phyloP scores from a whole-genome alignment of 495 filamentous ascomycete species.

The Penicillium verhagenii region DNA sequence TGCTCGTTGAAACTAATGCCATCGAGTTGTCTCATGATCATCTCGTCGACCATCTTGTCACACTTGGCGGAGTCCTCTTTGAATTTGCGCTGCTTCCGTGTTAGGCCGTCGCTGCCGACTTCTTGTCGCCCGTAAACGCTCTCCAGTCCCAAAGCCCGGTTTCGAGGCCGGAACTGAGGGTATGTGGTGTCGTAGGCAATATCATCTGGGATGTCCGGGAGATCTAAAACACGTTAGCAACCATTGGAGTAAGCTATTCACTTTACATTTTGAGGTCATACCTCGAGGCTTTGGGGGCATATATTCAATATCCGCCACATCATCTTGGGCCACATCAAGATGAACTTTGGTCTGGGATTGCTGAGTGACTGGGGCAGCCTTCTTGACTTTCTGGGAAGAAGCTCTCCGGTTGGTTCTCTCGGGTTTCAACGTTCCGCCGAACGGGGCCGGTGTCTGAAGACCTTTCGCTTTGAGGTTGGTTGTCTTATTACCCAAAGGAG shows the following conservation, averaged over 20 bases:
- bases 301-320: constrained; percentile 72
- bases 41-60: constrained; percentile 54
- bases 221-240: constrained; percentile 50
- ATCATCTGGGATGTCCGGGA: constrained; percentile 76
- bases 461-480: constrained; percentile 87
- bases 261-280: constrained; percentile 22
- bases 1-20: constrained; percentile 51
- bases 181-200: constrained; percentile 58
- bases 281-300: constrained; percentile 66
- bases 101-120: constrained; percentile 66
- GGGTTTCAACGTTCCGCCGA: constrained; percentile 42
- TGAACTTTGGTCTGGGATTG: constrained; percentile 33
- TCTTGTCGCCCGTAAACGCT: constrained; percentile 62
- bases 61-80: constrained; percentile 48
- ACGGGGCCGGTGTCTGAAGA: constrained; percentile 60
- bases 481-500: constrained; percentile 87
- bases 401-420: constrained; percentile 48
- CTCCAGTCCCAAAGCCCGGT: constrained; percentile 64
- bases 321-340: constrained; percentile 48
- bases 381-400: constrained; percentile 52
- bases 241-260: too few species aligned
- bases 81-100: constrained; percentile 58
- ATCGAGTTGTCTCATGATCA: constrained; percentile 61
- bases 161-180: constrained; percentile 56
- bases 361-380: constrained; percentile 38